phyloP scores from a whole-genome alignment of 805 yeast genomes.

The Yamadazyma laniorum region DNA sequence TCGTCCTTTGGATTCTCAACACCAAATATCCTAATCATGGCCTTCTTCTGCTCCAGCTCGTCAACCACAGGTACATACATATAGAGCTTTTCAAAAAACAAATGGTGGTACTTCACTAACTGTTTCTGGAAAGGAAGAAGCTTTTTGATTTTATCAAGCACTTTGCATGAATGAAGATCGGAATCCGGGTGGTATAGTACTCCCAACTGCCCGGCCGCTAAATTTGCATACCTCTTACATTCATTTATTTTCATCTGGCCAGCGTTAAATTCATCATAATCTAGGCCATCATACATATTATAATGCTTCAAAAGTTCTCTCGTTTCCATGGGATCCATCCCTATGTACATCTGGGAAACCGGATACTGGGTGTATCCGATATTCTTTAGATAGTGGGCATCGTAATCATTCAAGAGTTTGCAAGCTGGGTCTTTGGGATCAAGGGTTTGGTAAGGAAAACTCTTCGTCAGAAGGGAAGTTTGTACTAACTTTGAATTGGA shows the following conservation, averaged over 20 bases:
- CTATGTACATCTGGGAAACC: conserved; percentile 6
- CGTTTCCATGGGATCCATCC: conserved; percentile 6
- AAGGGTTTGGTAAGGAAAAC: conserved; percentile 10
- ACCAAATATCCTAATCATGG: conserved; percentile 7
- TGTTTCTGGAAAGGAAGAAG: conserved; percentile 10
- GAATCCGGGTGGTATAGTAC: conserved; percentile 3
- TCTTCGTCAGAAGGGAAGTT: conserved; percentile 2
- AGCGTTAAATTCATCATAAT: conserved; percentile 3
- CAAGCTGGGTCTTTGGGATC: conserved; percentile 10
- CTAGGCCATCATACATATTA: neutral
- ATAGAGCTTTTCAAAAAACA: conserved; percentile 14
- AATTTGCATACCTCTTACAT: conserved; percentile 1
- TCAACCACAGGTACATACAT: conserved; percentile 18
- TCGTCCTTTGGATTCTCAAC: conserved; percentile 3
- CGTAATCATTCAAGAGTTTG: no score
- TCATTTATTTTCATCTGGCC: conserved; percentile 6
- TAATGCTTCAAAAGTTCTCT: no score
- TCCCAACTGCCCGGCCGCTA: conserved; percentile 9
- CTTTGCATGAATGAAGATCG: neutral
- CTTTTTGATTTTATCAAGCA: conserved; percentile 3
- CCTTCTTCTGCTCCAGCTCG: conserved; percentile 12
- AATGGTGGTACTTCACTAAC: conserved; percentile 9
- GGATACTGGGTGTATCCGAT: no score
- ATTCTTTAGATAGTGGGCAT: no score
- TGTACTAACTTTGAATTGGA: no score